phyloP scores from a whole-genome alignment of 129 eudicot genomes.

The Pittosporum tobira region DNA sequence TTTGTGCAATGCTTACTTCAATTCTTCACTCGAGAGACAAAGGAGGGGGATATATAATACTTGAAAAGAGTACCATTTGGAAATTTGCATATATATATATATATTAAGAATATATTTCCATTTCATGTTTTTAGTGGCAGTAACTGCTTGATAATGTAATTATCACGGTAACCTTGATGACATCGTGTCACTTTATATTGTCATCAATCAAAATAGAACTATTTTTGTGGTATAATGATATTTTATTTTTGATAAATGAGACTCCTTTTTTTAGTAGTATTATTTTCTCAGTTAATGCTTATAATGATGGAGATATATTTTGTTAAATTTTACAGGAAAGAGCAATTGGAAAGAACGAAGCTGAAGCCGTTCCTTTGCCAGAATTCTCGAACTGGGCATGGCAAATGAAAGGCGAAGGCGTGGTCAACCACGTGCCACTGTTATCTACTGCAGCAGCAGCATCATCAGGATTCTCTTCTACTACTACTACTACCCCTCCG shows the following conservation, averaged over 20 bases:
- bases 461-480: constrained; percentile 95
- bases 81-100: too few relatives aligned
- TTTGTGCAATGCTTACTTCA: neutral
- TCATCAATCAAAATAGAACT: too few relatives aligned
- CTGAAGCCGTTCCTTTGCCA: constrained; percentile 24
- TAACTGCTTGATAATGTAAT: too few relatives aligned
- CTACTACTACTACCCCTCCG: constrained; percentile 31
- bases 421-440: constrained; percentile 29
- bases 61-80: too few relatives aligned
- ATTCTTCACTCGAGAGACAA: neutral
- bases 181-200: too few relatives aligned
- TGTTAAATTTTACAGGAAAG: constrained; percentile 39
- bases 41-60: too few relatives aligned
- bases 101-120: too few relatives aligned
- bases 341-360: constrained; percentile 26
- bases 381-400: constrained; percentile 46
- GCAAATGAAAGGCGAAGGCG: constrained; percentile 40
- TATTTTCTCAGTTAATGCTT: neutral
- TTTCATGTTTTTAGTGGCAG: too few relatives aligned
- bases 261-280: too few relatives aligned
- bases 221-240: too few relatives aligned
- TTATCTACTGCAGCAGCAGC: constrained; percentile 91
- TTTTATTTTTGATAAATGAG: too few relatives aligned
- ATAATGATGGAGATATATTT: constrained; percentile 2
- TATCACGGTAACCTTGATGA: too few relatives aligned